Conservation (phyloP, 805 yeast species). For the Starmerella bacillaris region DNA sequence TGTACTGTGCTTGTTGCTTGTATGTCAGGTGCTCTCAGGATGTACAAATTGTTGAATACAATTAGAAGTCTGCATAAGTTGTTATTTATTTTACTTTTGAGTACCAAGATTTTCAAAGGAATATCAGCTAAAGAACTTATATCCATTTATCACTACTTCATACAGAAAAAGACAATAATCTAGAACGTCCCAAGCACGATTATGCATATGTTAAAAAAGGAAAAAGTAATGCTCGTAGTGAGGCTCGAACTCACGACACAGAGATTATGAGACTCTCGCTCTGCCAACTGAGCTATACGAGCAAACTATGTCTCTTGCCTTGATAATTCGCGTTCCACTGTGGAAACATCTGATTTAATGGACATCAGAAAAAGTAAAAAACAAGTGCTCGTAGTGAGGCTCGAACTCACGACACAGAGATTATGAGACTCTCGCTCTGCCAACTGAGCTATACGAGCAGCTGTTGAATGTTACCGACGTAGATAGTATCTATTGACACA, state of each 20-base stretch:
- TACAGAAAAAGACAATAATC: too few relatives aligned
- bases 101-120: not conserved
- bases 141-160: too few relatives aligned
- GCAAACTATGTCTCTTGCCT: too few relatives aligned
- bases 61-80: too few relatives aligned
- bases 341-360: not conserved
- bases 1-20: too few relatives aligned
- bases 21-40: too few relatives aligned
- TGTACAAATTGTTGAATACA: too few relatives aligned
- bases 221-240: constrained; percentile 9
- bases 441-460: constrained; percentile 12
- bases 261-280: constrained; percentile 13
- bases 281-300: constrained; percentile 13
- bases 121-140: not conserved
- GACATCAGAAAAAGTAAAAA: not conserved
- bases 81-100: too few relatives aligned
- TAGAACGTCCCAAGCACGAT: too few relatives aligned
- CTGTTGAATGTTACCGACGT: too few relatives aligned
- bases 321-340: too few relatives aligned
- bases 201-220: constrained; percentile 4
- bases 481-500: too few relatives aligned
- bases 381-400: constrained; percentile 10
- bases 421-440: constrained; percentile 13
- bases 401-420: constrained; percentile 14
- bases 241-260: constrained; percentile 14